These are phyloP conservation scores for Colletotrichum tropicale DNA, from an alignment of 2,329 filamentous ascomycete genomes.

Conservation along the genomic window DNA sequence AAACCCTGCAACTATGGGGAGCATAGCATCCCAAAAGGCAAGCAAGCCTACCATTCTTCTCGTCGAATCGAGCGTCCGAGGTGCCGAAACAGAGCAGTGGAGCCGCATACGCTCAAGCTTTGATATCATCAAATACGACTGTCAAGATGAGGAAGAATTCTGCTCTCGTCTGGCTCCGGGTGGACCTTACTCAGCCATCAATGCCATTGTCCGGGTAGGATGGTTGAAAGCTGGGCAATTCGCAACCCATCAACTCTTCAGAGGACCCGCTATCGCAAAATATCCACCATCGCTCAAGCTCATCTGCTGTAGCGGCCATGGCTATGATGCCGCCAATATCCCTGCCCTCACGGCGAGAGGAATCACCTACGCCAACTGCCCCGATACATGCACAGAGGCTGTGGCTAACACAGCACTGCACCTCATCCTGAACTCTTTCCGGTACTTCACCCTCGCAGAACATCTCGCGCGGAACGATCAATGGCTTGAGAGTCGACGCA, in stretches of 20 bases:
- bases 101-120: rapidly evolving
- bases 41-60: not conserved
- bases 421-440: not conserved
- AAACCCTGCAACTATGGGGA: not conserved
- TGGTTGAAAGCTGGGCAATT: not conserved
- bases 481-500: not conserved
- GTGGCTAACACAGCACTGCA: not conserved
- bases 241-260: not conserved
- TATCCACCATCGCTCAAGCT: not conserved
- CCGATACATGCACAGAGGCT: not conserved
- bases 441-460: not conserved
- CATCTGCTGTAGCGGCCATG: not conserved
- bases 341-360: not conserved
- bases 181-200: not conserved
- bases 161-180: not conserved
- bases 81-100: not conserved
- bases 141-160: not conserved
- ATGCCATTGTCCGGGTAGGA: not conserved
- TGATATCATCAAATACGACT: not conserved
- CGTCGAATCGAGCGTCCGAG: not conserved
- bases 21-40: not conserved
- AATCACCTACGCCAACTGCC: not conserved
- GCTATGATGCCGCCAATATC: not conserved
- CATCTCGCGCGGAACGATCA: not conserved
- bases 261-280: not conserved